phyloP scores from a whole-genome alignment of 805 yeast genomes.

The Starmerella bombi region DNA sequence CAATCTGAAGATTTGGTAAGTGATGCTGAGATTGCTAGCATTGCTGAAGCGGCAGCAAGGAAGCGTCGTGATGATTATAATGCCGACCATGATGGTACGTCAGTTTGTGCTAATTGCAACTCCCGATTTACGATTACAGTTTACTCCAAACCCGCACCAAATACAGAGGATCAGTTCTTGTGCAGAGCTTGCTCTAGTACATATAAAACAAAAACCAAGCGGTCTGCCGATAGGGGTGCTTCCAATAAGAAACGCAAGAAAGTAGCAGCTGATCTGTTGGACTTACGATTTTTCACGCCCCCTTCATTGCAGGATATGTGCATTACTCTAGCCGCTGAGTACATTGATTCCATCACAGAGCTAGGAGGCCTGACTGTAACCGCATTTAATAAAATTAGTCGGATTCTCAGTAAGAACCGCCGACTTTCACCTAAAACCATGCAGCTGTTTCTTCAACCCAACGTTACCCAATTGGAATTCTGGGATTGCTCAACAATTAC shows the following conservation, averaged over 20 bases:
- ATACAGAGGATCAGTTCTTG: slow-evolving; percentile 32
- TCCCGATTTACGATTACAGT: slow-evolving; percentile 47
- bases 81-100: slow-evolving; percentile 36
- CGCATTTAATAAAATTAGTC: slow-evolving; percentile 58
- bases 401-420: slow-evolving; percentile 70
- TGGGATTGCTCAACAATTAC: slow-evolving; percentile 87
- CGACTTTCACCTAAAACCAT: slow-evolving; percentile 62
- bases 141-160: slow-evolving; percentile 38
- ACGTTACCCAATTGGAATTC: slow-evolving; percentile 46
- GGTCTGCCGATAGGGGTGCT: slow-evolving; percentile 10
- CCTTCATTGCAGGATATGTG: slow-evolving; percentile 66
- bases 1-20: too few relatives aligned
- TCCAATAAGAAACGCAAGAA: slow-evolving; percentile 60
- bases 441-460: slow-evolving; percentile 55
- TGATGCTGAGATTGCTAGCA: slow-evolving; percentile 22
- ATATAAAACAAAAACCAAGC: not conserved
- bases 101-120: slow-evolving; percentile 51
- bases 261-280: slow-evolving; percentile 72
- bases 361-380: slow-evolving; percentile 75
- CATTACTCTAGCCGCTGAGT: slow-evolving; percentile 48
- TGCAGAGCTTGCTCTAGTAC: slow-evolving; percentile 46
- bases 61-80: slow-evolving; percentile 17
- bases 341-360: slow-evolving; percentile 62
- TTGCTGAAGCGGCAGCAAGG: slow-evolving; percentile 22
- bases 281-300: slow-evolving; percentile 52